Conservation (phyloP, 2,329 filamentous ascomycete genomes). For the Hortaea sp. region DNA sequence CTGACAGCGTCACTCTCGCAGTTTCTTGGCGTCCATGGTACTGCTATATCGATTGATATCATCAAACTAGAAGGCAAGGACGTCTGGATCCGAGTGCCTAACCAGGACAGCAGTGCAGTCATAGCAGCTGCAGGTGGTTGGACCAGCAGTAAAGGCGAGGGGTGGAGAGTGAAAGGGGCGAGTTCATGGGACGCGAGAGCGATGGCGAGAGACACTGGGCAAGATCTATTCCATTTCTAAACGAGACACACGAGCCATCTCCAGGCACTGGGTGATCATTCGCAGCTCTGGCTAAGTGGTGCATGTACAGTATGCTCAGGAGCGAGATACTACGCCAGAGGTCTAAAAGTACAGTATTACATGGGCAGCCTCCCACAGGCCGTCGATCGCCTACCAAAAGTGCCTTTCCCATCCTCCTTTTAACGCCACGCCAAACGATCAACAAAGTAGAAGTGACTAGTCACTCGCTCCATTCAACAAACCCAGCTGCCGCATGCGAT, state of each 20-base stretch:
- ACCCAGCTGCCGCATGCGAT: conserved; percentile 25
- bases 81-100: conserved; percentile 57
- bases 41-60: conserved; percentile 59
- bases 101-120: conserved; percentile 50
- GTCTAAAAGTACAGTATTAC: conserved; percentile 12
- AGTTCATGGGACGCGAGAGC: conserved; percentile 57
- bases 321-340: conserved; percentile 1
- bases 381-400: background rate
- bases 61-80: conserved; percentile 48
- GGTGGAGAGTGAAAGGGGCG: conserved; percentile 44
- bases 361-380: background rate
- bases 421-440: background rate
- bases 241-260: background rate
- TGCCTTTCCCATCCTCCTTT: no score
- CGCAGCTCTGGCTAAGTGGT: background rate
- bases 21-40: conserved; percentile 61
- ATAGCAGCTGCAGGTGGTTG: conserved; percentile 58
- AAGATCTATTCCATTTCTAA: conserved; percentile 41
- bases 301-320: conserved; percentile 1
- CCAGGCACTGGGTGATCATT: background rate
- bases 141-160: conserved; percentile 37
- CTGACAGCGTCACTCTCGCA: conserved; percentile 54
- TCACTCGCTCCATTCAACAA: conserved; percentile 16
- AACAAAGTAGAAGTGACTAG: conserved; percentile 2
- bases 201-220: conserved; percentile 40